These are phyloP conservation scores for Trichophyton simii DNA, from an alignment of 2,329 filamentous ascomycete species.

Conservation along the genomic window DNA sequence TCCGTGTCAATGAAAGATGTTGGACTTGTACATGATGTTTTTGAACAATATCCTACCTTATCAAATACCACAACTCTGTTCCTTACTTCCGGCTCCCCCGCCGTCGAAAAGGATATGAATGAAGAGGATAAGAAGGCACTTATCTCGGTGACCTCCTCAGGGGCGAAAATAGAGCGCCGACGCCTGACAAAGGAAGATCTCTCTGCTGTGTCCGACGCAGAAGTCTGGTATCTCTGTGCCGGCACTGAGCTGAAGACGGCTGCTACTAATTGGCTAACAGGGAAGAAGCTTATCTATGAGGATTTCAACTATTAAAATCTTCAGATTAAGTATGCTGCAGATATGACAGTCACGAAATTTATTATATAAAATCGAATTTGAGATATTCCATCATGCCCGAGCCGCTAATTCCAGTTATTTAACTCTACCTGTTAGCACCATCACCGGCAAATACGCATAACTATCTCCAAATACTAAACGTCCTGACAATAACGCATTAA, in stretches of 20 bases:
- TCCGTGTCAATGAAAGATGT: conserved; percentile 51
- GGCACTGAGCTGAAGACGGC: conserved; percentile 38
- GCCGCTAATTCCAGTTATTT: too few relatives aligned
- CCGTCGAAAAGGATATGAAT: conserved; percentile 10
- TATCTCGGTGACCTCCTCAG: conserved; percentile 22
- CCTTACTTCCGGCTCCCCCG: conserved; percentile 42
- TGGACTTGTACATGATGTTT: conserved; percentile 47
- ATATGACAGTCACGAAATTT: too few relatives aligned
- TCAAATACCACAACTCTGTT: conserved; percentile 47
- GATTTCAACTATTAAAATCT: conserved; percentile 46
- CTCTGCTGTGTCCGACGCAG: conserved; percentile 21
- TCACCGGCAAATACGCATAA: too few relatives aligned
- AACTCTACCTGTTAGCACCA: too few relatives aligned
- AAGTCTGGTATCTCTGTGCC: conserved; percentile 50
- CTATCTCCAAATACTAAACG: too few relatives aligned
- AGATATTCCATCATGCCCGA: neutral
- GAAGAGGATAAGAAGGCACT: conserved; percentile 32
- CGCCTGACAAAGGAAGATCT: conserved; percentile 40
- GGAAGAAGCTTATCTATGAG: conserved; percentile 45
- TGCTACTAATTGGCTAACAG: conserved; percentile 43
- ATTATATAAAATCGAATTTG: too few relatives aligned
- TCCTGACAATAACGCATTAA: too few relatives aligned
- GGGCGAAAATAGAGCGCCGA: conserved; percentile 30
- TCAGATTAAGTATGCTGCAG: too few relatives aligned
- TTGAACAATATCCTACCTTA: conserved; percentile 43